These are phyloP conservation scores for Colletotrichum sp. DNA, from an alignment of 2,329 filamentous ascomycete genomes.

Conservation along the genomic window DNA sequence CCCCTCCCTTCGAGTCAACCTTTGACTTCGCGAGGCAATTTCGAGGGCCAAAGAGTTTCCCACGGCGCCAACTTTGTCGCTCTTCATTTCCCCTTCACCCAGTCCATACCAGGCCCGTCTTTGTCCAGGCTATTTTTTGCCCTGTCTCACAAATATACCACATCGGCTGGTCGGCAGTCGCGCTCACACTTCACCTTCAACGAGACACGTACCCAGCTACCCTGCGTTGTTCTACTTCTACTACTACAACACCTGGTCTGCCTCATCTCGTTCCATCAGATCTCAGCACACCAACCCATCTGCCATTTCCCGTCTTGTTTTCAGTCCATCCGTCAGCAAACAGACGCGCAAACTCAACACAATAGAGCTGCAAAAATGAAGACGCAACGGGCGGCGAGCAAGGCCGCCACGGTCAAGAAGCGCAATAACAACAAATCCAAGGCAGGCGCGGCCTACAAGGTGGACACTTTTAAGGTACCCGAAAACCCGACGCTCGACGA, in stretches of 20 bases:
- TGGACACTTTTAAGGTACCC: slow-evolving; percentile 39
- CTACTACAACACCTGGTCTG: not conserved
- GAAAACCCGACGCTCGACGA: slow-evolving; percentile 39
- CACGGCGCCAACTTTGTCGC: slow-evolving; percentile 12
- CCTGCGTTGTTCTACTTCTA: not conserved
- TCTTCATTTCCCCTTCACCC: slow-evolving; percentile 19
- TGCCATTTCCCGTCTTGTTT: not conserved
- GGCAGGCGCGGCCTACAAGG: slow-evolving; percentile 22
- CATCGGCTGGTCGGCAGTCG: slow-evolving; percentile 13
- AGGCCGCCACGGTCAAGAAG: slow-evolving; percentile 35
- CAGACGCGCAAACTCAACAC: not conserved
- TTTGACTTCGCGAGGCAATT: not conserved
- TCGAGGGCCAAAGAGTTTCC: not conserved
- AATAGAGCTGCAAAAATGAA: slow-evolving; percentile 35
- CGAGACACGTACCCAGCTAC: slow-evolving; percentile 8
- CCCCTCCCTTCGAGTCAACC: not conserved
- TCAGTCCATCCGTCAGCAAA: not conserved
- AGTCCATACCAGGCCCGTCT: slow-evolving; percentile 18
- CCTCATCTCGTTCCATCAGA: slow-evolving; percentile 9
- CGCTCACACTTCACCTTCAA: slow-evolving; percentile 2
- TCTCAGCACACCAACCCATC: not conserved
- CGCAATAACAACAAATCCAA: slow-evolving; percentile 32
- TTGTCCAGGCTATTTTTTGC: slow-evolving; percentile 8
- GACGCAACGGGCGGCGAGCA: slow-evolving; percentile 32
- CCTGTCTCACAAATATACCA: slow-evolving; percentile 21